A percentile compares a stretch with the other conserved stretches of the same genome.
These are phyloP conservation scores for Geoglossum cookeanum DNA, from an alignment of 2,329 filamentous ascomycete species.

Conservation along the genomic window DNA sequence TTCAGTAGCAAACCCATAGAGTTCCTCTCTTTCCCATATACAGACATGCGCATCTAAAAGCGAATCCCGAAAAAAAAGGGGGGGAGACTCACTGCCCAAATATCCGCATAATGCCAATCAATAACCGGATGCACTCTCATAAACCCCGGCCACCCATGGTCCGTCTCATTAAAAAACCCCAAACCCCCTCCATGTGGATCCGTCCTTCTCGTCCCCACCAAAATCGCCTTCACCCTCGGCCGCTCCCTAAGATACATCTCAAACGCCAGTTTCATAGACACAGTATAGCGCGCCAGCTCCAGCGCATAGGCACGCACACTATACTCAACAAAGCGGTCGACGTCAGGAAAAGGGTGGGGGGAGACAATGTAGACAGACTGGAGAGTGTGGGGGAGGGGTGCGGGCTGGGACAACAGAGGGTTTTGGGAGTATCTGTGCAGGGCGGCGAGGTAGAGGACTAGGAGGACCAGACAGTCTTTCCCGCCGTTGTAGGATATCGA, in stretches of 20 bases:
- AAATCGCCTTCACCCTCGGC: conserved; percentile 52
- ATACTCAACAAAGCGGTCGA: conserved; percentile 61
- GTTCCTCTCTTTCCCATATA: conserved; percentile 6
- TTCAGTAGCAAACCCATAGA: too few relatives aligned
- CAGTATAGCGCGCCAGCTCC: conserved; percentile 50
- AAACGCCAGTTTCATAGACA: conserved; percentile 68
- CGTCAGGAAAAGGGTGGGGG: conserved; percentile 62
- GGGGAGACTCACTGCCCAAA: conserved; percentile 58
- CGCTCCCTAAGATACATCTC: conserved; percentile 51
- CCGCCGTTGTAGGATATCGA: conserved; percentile 94
- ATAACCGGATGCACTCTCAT: conserved; percentile 91
- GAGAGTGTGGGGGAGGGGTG: conserved; percentile 21
- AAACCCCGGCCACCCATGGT: conserved; percentile 76
- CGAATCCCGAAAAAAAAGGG: neutral
- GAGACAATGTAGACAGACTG: conserved; percentile 83
- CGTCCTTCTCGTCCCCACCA: conserved; percentile 75
- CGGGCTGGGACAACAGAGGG: neutral
- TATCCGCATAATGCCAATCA: conserved; percentile 92
- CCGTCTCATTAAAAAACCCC: conserved; percentile 71
- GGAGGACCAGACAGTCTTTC: conserved; percentile 88
- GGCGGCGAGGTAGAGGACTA: conserved; percentile 64
- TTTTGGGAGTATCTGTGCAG: conserved; percentile 18
- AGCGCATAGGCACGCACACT: conserved; percentile 55
- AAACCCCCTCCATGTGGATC: conserved; percentile 74
- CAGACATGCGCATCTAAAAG: neutral